phyloP scores from a whole-genome alignment of 768 basidiomycete species.

The Boletus tomentosulus region DNA sequence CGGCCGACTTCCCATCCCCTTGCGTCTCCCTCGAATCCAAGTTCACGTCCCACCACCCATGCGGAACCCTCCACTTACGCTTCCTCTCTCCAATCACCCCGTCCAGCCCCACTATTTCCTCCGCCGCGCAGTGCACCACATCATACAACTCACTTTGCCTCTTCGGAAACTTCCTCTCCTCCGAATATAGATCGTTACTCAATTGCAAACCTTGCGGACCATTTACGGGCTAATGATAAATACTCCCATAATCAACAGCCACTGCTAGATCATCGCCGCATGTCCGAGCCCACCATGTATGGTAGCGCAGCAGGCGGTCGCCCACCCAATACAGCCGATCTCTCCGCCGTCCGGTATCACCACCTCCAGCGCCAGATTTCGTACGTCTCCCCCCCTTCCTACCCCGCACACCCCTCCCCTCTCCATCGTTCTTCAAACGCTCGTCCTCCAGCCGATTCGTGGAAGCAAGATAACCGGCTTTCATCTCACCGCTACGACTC shows the following conservation, averaged over 20 bases:
- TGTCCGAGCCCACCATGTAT: slow-evolving; percentile 62
- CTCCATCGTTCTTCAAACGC: slow-evolving; percentile 44
- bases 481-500: slow-evolving; percentile 33
- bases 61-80: slow-evolving; percentile 11
- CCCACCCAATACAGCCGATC: slow-evolving; percentile 30
- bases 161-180: slow-evolving; percentile 38
- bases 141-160: slow-evolving; percentile 43
- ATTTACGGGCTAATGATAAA: slow-evolving; percentile 38
- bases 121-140: slow-evolving; percentile 41
- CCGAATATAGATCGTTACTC: slow-evolving; percentile 40
- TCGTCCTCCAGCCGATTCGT: slow-evolving; percentile 39
- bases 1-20: slow-evolving; percentile 15
- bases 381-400: slow-evolving; percentile 32
- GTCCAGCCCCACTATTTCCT: slow-evolving; percentile 36
- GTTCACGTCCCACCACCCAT: neutral
- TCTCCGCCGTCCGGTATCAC: slow-evolving; percentile 34
- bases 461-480: slow-evolving; percentile 31
- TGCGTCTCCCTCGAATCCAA: slow-evolving; percentile 5
- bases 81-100: slow-evolving; percentile 45
- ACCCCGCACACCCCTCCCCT: slow-evolving; percentile 37
- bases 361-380: slow-evolving; percentile 41
- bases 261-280: slow-evolving; percentile 56
- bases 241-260: slow-evolving; percentile 33
- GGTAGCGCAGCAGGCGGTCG: slow-evolving; percentile 39
- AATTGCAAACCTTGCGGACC: slow-evolving; percentile 36